Evolutionary conservation across 352 stramenopile genomes (phyloP).

Genomic region (Pythium myriotylum): DNA sequence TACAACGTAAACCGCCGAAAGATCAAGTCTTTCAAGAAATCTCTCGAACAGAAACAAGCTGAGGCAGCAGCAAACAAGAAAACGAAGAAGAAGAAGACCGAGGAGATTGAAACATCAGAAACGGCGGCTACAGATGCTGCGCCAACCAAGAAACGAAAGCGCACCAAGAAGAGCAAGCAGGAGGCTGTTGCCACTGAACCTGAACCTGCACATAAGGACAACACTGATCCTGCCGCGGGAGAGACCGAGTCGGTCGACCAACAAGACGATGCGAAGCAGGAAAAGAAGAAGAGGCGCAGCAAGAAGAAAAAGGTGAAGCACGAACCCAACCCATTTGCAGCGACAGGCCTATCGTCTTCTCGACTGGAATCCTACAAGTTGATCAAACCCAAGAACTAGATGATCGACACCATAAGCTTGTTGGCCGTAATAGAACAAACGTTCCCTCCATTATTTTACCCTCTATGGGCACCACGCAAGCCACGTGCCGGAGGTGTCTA

Average conservation of each 20-base stretch:
- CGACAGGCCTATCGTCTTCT: constrained; percentile 68
- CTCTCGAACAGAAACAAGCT: constrained; percentile 65
- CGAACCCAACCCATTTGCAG: constrained; percentile 41
- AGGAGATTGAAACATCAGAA: constrained; percentile 16
- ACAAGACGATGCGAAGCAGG: constrained; percentile 14
- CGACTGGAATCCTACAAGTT: constrained; percentile 86
- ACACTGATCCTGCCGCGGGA: constrained; percentile 6
- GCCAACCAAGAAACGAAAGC: constrained; percentile 74
- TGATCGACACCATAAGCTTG: background rate
- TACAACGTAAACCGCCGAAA: constrained; percentile 62
- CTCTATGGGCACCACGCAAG: too few relatives aligned
- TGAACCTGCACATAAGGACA: constrained; percentile 11
- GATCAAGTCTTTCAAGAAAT: constrained; percentile 69
- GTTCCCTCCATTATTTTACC: too few relatives aligned
- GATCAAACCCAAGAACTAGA: constrained; percentile 69
- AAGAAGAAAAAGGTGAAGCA: constrained; percentile 58
- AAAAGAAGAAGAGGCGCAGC: constrained; percentile 56
- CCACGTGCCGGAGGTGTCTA: too few relatives aligned
- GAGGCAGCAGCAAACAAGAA: constrained; percentile 48
- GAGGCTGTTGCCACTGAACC: background rate
- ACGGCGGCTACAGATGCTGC: constrained; percentile 20
- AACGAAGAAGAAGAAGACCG: constrained; percentile 34
- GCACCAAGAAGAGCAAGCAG: constrained; percentile 63
- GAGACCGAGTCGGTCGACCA: background rate
- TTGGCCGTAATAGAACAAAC: background rate